Base-by-base conservation (phyloP, 805 yeast genomes). In the Schwanniomyces polymorphus region DNA sequence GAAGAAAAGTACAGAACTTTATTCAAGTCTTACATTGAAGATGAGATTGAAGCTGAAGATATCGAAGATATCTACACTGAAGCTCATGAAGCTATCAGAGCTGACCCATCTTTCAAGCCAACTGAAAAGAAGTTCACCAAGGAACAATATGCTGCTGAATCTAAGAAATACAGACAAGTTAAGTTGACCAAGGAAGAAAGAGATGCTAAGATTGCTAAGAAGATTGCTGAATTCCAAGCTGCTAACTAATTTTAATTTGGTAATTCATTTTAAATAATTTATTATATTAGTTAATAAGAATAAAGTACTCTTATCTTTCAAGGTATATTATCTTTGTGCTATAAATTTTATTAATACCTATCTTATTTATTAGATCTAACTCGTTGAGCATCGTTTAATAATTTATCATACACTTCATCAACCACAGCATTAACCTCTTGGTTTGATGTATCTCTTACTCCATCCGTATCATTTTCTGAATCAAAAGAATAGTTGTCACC, bases 1-100 rank as follows among this genome's bases (percentile, higher is more conserved):
- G 99, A 92, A 84, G 99, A 92, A 85, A 92, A 94, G 82, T 92
- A 85, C 97, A 85, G 85, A 78, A 84, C 88, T 72, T 83, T 92
- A 74, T 92, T 92, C 96, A 86, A 88, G 82, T 84, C 91, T 68
- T 94, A 94, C 92, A 76, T 94, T 63, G 97, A 85, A 64, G 97
- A 92, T 69, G 98, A 90, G 76, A 82, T 94, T 67, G 98, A 94
- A 76, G 94, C 98, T 65, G 99, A 94, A 69, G 88, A 86, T 61
- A 72, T 94, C 64, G 99, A 94, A 84, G 99, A 94, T 71, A 74
- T 94, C 75, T 94, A 92, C 91, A 65, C 82, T 59, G 86, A 84
- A 67, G 99, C 99, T 68, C 97, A 91, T 78, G 95, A 82, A 72
- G 82, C 85, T 65, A 94, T 94, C 84, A 91, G 98, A 82, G 98